These are phyloP conservation scores for Malbranchea zuffiana DNA, from an alignment of 2,329 filamentous ascomycete species.

Conservation along the genomic window DNA sequence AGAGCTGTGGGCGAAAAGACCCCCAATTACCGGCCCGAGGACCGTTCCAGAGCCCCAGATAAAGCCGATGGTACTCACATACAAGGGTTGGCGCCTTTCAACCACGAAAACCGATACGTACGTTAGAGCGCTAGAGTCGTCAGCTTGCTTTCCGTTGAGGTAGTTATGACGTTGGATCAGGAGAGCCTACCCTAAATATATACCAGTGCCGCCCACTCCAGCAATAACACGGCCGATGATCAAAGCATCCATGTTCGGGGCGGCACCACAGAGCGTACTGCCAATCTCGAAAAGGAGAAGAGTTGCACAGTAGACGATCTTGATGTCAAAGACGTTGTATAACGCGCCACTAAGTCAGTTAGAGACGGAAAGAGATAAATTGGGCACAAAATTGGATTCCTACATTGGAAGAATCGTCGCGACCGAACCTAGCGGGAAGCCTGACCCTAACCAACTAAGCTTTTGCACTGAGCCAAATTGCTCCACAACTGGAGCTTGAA, in stretches of 20 bases:
- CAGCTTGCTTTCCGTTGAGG: constrained; percentile 35
- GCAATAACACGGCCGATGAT: constrained; percentile 41
- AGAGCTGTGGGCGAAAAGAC: constrained; percentile 6
- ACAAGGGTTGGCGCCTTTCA: constrained; percentile 13
- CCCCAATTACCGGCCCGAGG: constrained; percentile 9
- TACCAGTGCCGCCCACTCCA: constrained; percentile 40
- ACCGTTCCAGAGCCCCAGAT: constrained; percentile 9
- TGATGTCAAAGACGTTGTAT: constrained; percentile 37
- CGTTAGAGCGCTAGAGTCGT: constrained; percentile 35
- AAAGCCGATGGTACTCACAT: constrained; percentile 10
- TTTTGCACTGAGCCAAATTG: constrained; percentile 6
- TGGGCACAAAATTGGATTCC: not conserved
- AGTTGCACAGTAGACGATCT: constrained; percentile 29
- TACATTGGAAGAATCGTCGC: constrained; percentile 26
- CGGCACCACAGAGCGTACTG: constrained; percentile 48
- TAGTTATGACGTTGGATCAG: too few relatives aligned
- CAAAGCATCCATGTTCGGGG: constrained; percentile 35
- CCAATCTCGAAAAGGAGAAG: constrained; percentile 49
- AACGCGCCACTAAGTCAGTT: constrained; percentile 23
- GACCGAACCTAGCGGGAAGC: constrained; percentile 35
- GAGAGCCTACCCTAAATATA: constrained; percentile 27
- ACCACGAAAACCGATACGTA: constrained; percentile 23
- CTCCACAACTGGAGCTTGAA: constrained; percentile 22
- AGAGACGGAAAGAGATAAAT: not conserved
- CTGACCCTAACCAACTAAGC: constrained; percentile 9